Percentiles rank a stretch among this genome's conserved stretches.
Evolutionary conservation across 225 moss, liverwort and hornwort genomes (phyloP).

Genomic region (Lunularia cruciata): DNA sequence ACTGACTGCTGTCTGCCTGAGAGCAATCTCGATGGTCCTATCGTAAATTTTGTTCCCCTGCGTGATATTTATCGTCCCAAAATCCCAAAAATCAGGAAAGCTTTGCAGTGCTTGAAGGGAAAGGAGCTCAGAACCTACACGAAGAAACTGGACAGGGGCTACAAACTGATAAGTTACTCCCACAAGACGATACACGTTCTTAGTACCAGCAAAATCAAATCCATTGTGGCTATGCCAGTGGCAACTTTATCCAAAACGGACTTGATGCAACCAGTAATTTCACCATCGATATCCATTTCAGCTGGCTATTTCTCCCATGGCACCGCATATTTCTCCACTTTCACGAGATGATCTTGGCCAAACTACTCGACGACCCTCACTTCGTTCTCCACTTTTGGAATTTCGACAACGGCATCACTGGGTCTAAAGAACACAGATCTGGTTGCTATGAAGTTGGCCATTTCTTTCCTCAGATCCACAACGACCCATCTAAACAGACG

Average conservation of each 20-base stretch:
- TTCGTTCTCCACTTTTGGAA: slow-evolving; percentile 56
- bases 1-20: no score
- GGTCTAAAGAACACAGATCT: no score
- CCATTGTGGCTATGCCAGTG: slow-evolving; percentile 54
- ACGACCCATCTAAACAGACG: no score
- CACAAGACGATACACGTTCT: slow-evolving; percentile 43
- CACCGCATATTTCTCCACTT: slow-evolving; percentile 50
- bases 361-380: slow-evolving; percentile 42
- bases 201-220: slow-evolving; percentile 29
- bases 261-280: slow-evolving; percentile 15
- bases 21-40: no score
- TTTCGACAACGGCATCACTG: slow-evolving; percentile 53
- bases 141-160: slow-evolving; percentile 42
- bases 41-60: no score
- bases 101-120: not conserved
- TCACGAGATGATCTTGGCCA: slow-evolving; percentile 47
- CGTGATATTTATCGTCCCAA: not conserved
- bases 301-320: slow-evolving; percentile 54
- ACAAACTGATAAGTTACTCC: slow-evolving; percentile 43
- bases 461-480: no score
- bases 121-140: slow-evolving; percentile 21
- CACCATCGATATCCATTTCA: slow-evolving; percentile 46
- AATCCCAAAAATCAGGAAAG: not conserved
- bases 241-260: slow-evolving; percentile 34
- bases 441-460: no score